These are phyloP conservation scores for Chenopodium suecicum DNA, from an alignment of 148 eudicot species.

Conservation along the genomic window DNA sequence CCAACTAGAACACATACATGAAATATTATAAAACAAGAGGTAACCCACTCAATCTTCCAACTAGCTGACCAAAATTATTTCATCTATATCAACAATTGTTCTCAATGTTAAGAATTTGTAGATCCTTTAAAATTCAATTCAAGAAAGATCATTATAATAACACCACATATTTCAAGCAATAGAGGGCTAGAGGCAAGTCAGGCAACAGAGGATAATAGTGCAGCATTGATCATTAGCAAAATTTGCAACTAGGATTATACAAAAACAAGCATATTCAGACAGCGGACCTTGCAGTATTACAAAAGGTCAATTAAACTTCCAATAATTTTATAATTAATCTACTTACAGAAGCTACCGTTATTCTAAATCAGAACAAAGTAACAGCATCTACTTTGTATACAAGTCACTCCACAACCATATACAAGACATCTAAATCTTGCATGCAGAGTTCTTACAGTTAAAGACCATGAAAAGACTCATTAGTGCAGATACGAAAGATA, in stretches of 20 bases:
- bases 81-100: too few species aligned
- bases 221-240: background rate
- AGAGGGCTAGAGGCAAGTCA: background rate
- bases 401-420: background rate
- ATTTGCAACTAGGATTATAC: background rate
- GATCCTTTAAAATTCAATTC: too few species aligned
- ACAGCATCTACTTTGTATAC: background rate
- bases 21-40: background rate
- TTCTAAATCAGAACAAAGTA: background rate
- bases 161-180: background rate
- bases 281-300: background rate
- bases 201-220: background rate
- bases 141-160: too few species aligned
- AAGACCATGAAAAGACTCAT: background rate
- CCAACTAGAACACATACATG: background rate
- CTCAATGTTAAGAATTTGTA: too few species aligned
- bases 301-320: too few species aligned
- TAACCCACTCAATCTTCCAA: background rate
- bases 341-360: background rate
- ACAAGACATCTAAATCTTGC: background rate
- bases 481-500: background rate
- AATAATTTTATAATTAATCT: too few species aligned
- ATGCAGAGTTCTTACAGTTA: too few species aligned
- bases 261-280: background rate
- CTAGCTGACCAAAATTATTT: too few species aligned